phyloP scores from a whole-genome alignment of 768 basidiomycete genomes.

The Leccinum longicurvipes region DNA sequence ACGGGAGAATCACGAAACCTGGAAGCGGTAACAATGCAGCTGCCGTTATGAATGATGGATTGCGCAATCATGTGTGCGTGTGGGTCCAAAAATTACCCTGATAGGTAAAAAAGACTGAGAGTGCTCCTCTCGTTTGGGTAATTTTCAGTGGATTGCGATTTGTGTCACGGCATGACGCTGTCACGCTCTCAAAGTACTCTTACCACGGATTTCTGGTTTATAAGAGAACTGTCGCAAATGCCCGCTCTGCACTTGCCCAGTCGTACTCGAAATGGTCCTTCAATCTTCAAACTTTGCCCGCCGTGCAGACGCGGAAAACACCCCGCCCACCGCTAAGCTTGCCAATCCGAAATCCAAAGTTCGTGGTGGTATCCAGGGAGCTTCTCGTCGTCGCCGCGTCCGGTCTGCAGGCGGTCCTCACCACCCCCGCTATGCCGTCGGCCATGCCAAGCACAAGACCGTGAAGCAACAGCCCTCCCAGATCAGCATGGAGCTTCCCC shows the following conservation, averaged over 20 bases:
- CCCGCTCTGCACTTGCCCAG: background rate
- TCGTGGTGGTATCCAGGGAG: constrained; percentile 30
- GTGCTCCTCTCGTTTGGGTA: constrained; percentile 15
- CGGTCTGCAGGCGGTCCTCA: constrained; percentile 29
- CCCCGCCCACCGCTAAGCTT: constrained; percentile 21
- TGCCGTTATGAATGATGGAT: constrained; percentile 21
- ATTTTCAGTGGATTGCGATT: constrained; percentile 30
- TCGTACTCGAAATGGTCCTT: constrained; percentile 22
- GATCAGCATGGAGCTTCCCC: constrained; percentile 31
- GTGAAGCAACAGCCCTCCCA: constrained; percentile 12
- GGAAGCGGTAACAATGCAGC: background rate
- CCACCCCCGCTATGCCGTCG: constrained; percentile 33
- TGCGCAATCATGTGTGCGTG: constrained; percentile 25
- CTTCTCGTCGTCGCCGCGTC: constrained; percentile 40
- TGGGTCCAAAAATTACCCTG: constrained; percentile 31
- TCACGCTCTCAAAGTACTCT: constrained; percentile 21
- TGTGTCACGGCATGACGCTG: constrained; percentile 27
- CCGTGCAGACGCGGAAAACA: constrained; percentile 32
- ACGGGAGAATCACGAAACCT: background rate
- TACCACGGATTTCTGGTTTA: constrained; percentile 17
- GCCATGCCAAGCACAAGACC: constrained; percentile 39
- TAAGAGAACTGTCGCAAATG: constrained; percentile 18
- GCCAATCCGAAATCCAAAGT: constrained; percentile 14
- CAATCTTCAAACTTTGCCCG: constrained; percentile 22
- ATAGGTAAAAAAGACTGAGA: constrained; percentile 10